Evolutionary conservation across 2,329 filamentous ascomycete genomes (phyloP).

Genomic region (Pseudogymnoascus sp.): DNA sequence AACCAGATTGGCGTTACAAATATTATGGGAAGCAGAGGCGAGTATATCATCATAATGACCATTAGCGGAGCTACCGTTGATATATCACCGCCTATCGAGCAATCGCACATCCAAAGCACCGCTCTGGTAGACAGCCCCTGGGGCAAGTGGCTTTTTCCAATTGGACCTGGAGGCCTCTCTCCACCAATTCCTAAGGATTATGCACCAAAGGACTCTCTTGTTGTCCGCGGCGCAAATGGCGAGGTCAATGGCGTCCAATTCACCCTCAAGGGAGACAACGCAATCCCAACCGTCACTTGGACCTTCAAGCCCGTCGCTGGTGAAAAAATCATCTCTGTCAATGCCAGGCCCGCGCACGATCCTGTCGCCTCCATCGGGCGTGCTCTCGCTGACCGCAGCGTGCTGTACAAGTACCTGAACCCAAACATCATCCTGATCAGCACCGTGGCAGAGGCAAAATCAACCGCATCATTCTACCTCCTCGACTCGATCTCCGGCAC

Average conservation of each 20-base stretch:
- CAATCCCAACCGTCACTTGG: conserved; percentile 56
- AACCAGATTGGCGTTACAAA: conserved; percentile 44
- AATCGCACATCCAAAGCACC: conserved; percentile 40
- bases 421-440: conserved; percentile 76
- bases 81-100: conserved; percentile 35
- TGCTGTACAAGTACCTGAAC: conserved; percentile 96
- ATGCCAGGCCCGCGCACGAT: conserved; percentile 66
- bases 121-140: conserved; percentile 47
- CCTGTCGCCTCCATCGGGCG: conserved; percentile 92
- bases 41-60: conserved; percentile 51
- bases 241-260: conserved; percentile 52
- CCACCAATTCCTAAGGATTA: conserved; percentile 40
- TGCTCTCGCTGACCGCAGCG: conserved; percentile 84
- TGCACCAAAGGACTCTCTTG: conserved; percentile 48
- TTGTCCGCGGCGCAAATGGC: conserved; percentile 45
- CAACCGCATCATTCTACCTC: conserved; percentile 66
- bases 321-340: conserved; percentile 63
- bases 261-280: conserved; percentile 36
- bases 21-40: conserved; percentile 43
- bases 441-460: conserved; percentile 52
- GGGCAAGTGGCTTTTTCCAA: conserved; percentile 49
- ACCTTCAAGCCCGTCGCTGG: conserved; percentile 60
- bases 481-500: conserved; percentile 82
- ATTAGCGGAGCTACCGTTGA: conserved; percentile 47
- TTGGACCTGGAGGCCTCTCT: conserved; percentile 46